Base-by-base conservation (phyloP, 768 basidiomycete genomes). In the Chalciporus sphaerocephalus region DNA sequence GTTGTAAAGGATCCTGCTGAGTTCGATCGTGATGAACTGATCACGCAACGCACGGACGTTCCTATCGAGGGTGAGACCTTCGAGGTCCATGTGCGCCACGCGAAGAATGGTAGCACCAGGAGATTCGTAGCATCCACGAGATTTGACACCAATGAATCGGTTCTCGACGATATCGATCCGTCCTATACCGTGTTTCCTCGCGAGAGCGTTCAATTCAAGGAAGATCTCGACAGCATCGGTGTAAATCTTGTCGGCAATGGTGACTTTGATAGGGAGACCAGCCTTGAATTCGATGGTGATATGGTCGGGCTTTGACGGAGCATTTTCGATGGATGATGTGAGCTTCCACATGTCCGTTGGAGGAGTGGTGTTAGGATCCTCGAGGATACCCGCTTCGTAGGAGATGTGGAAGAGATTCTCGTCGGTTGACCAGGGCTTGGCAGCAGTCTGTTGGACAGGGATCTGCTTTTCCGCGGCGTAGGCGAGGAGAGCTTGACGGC, bases 391-490 rank as follows among this genome's bases (percentile, higher is more conserved):
- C 10, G 96, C 95, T 69, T 99, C 96, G 72, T 97, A 99, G 15
- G 96, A 98, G 70, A 98, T 99, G 75, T 99, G 96, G 85, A 95
- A 97, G 38, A 99, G 78, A 73, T 98, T 99, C 73, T 98, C 96
- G 66, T 99, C 95, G 6, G 96, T 99, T 3, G 95, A 97, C 96
- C 96, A 99, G 28, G 96, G 95, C 72, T 98, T 97, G 44, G 94
- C 79, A 10, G 88, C 79, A 37, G 96, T 99, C 72, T 99, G 96
- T 52, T 83, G 78, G 49, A 99, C 94, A 45, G 93, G 93, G 54
- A 99, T 95, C 39, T 80, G 68, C 66, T 92, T 90, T 62, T 89
- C 73, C 7, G 83, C 83, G 22, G 96, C 96, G 57, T 85, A 99
- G 21, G 80, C 78, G 48, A 99, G 86, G 45, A 99, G 85, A 16